A percentile compares a stretch with the other conserved stretches of the same genome.
phyloP scores from a whole-genome alignment of 202 grass and related monocot species.

The Alloteropsis angusta region DNA sequence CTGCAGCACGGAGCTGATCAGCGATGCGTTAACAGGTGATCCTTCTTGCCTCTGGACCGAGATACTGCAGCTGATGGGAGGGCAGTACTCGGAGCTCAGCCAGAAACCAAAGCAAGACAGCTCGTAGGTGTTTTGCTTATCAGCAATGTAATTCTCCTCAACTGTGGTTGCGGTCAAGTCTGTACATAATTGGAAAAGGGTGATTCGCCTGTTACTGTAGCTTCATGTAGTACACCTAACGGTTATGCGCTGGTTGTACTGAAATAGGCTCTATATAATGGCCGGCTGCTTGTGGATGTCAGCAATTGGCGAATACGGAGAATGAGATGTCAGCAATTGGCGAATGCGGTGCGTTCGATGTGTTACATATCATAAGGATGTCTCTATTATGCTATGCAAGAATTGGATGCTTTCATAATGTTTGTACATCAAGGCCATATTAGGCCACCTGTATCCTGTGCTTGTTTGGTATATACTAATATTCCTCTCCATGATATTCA shows the following conservation, averaged over 20 bases:
- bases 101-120: conserved; percentile 65
- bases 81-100: conserved; percentile 71
- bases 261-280: conserved; percentile 8
- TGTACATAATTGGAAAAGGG: conserved; percentile 36
- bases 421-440: background rate
- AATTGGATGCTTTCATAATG: background rate
- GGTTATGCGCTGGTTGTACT: background rate
- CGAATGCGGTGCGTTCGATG: background rate
- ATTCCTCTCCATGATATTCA: background rate
- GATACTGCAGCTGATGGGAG: conserved; percentile 90
- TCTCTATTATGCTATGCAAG: background rate
- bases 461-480: background rate
- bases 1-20: conserved; percentile 65
- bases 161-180: background rate
- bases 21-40: conserved; percentile 25
- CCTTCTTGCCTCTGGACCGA: conserved; percentile 68
- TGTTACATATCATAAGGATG: background rate
- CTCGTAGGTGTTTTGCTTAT: conserved; percentile 18
- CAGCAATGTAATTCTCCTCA: background rate
- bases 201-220: background rate
- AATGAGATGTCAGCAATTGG: no score
- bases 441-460: background rate
- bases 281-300: background rate
- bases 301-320: background rate
- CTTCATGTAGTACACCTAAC: background rate